Evolutionary conservation across 2,329 filamentous ascomycete genomes (phyloP).

Genomic region (Hortaea sp.): DNA sequence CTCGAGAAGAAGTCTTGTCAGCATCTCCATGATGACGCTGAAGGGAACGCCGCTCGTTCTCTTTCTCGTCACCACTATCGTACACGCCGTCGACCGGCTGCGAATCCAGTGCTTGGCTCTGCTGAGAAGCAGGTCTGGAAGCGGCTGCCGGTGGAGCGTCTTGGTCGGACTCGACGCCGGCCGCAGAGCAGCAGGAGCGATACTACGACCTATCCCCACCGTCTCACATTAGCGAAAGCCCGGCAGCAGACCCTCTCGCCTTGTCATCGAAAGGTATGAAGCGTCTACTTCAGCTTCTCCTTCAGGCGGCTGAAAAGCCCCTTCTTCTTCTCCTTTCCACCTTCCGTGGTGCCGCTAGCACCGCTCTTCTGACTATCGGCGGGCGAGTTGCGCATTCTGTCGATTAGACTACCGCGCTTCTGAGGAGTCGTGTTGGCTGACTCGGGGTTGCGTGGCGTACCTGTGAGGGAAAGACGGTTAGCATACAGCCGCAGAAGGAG

Average conservation of each 20-base stretch:
- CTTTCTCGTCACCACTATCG: too few relatives aligned
- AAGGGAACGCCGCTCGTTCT: too few relatives aligned
- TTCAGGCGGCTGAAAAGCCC: slow-evolving; percentile 40
- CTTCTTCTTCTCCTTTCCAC: slow-evolving; percentile 38
- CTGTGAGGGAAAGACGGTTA: slow-evolving; percentile 1
- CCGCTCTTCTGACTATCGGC: slow-evolving; percentile 28
- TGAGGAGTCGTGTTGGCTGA: slow-evolving; percentile 15
- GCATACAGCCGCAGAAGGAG: neutral
- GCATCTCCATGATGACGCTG: too few relatives aligned
- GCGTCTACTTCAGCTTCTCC: slow-evolving; percentile 32
- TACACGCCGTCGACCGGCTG: too few relatives aligned
- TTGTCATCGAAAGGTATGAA: neutral
- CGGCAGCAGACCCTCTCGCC: neutral
- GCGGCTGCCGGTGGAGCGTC: too few relatives aligned
- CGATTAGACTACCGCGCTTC: slow-evolving; percentile 19
- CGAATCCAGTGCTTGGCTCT: too few relatives aligned
- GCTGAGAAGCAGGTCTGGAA: too few relatives aligned
- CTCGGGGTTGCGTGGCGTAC: slow-evolving; percentile 12
- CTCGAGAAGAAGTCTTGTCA: too few relatives aligned
- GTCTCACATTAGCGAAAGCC: neutral
- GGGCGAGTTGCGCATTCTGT: slow-evolving; percentile 24
- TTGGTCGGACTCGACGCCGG: too few relatives aligned
- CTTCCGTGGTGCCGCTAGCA: slow-evolving; percentile 12
- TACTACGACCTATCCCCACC: too few relatives aligned
- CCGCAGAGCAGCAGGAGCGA: too few relatives aligned